phyloP scores from a whole-genome alignment of 75 land plant species.

The Sequoia sempervirens region DNA sequence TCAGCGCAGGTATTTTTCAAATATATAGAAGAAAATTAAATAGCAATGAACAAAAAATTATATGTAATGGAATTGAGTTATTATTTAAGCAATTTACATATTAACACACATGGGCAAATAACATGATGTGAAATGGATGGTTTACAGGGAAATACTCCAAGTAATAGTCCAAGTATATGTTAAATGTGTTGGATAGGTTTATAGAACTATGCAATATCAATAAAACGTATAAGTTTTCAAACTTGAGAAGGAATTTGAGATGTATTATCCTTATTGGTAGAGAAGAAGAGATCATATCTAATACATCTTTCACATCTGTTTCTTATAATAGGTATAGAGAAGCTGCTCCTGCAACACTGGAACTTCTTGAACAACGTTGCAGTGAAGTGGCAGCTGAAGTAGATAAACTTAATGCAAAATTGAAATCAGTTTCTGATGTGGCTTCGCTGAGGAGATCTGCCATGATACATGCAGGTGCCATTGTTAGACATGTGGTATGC shows the following conservation, averaged over 20 bases:
- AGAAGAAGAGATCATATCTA: neutral
- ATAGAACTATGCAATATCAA: neutral
- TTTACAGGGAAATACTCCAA: no score
- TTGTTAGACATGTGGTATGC: no score
- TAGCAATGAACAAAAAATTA: neutral
- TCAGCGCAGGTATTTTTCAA: constrained; percentile 48
- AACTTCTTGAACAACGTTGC: constrained; percentile 82
- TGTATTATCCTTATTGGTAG: neutral
- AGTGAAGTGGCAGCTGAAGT: constrained; percentile 62
- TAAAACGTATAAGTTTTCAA: neutral
- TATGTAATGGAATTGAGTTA: neutral
- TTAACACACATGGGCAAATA: neutral
- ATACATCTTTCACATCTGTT: neutral
- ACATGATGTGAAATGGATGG: neutral
- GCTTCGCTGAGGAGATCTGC: no score
- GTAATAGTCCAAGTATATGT: neutral
- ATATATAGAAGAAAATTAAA: neutral
- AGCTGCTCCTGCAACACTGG: constrained; percentile 91
- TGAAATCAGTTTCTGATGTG: no score
- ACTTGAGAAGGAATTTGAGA: neutral
- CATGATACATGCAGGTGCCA: no score
- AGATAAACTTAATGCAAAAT: no score
- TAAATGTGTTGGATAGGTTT: neutral
- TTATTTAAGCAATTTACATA: neutral
- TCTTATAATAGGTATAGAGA: constrained; percentile 60